A percentile compares a stretch with the other conserved stretches of the same genome.
Evolutionary conservation across 2,329 filamentous ascomycete species (phyloP).

Genomic region (Saccharata proteae): DNA sequence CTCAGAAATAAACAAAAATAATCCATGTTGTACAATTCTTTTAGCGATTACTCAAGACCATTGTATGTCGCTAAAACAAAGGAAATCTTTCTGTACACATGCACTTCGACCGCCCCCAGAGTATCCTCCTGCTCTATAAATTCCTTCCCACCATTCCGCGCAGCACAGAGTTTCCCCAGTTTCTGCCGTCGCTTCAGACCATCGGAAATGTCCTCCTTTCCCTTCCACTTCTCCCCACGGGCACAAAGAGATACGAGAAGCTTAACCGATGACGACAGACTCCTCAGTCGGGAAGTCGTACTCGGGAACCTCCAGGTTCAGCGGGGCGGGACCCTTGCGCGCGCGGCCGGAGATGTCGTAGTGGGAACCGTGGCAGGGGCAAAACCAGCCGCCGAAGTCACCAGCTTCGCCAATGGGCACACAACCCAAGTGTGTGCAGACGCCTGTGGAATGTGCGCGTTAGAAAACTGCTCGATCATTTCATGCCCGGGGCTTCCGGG

Average conservation of each 20-base stretch:
- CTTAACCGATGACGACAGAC: conserved; percentile 83
- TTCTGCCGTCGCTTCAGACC: no score
- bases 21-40: conserved; percentile 7
- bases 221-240: no score
- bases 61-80: conserved; percentile 5
- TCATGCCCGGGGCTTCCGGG: not conserved
- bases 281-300: conserved; percentile 91
- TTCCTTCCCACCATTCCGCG: no score
- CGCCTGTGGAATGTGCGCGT: conserved; percentile 44
- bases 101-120: not conserved
- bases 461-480: conserved; percentile 10
- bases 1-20: not conserved
- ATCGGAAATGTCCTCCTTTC: no score
- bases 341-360: conserved; percentile 99
- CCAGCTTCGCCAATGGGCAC: conserved; percentile 98
- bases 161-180: no score
- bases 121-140: conserved; percentile 3
- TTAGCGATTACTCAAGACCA: not conserved
- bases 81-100: conserved; percentile 9
- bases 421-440: conserved; percentile 98
- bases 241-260: no score
- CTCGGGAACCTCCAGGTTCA: conserved; percentile 89
- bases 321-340: conserved; percentile 90
- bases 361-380: conserved; percentile 98
- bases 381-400: conserved; percentile 99